These are phyloP conservation scores for Penicillium vulpinum DNA, from an alignment of 2,329 filamentous ascomycete species.

Conservation along the genomic window DNA sequence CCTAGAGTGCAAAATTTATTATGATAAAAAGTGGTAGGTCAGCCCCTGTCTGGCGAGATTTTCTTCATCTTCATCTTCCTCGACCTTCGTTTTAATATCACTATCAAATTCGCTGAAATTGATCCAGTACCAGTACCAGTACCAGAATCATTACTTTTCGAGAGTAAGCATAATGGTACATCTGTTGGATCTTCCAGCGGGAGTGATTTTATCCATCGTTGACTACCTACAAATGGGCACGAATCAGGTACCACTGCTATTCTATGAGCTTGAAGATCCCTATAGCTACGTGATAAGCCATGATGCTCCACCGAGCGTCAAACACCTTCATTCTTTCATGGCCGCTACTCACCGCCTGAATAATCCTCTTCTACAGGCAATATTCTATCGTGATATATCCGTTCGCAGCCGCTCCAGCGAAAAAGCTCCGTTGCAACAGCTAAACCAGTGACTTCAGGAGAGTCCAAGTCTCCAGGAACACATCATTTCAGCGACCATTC, in stretches of 20 bases:
- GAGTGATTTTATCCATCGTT: slow-evolving; percentile 5
- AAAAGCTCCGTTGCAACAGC: background rate
- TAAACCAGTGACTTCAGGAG: slow-evolving; percentile 2
- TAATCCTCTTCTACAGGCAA: background rate
- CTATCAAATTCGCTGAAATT: background rate
- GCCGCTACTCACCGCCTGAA: background rate
- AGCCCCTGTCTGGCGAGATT: background rate
- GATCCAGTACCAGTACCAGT: background rate
- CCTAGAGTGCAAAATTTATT: background rate
- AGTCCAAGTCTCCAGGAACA: background rate
- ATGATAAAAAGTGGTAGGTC: background rate
- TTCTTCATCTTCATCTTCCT: background rate
- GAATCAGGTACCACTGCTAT: background rate
- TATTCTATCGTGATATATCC: slow-evolving; percentile 10
- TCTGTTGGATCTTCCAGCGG: slow-evolving; percentile 11
- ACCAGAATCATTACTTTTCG: background rate
- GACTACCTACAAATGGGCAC: slow-evolving; percentile 6
- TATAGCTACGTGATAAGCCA: background rate
- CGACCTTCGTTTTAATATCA: background rate
- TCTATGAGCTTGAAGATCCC: slow-evolving; percentile 1
- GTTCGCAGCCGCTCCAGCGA: background rate
- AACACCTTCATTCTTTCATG: slow-evolving; percentile 7
- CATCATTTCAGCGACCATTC: slow-evolving; percentile 7
- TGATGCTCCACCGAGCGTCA: background rate
- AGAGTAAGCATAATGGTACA: slow-evolving; percentile 1